Percentiles rank a stretch among this genome's conserved stretches.
Evolutionary conservation across 129 eudicot genomes (phyloP).

Genomic region (Arctium minus): DNA sequence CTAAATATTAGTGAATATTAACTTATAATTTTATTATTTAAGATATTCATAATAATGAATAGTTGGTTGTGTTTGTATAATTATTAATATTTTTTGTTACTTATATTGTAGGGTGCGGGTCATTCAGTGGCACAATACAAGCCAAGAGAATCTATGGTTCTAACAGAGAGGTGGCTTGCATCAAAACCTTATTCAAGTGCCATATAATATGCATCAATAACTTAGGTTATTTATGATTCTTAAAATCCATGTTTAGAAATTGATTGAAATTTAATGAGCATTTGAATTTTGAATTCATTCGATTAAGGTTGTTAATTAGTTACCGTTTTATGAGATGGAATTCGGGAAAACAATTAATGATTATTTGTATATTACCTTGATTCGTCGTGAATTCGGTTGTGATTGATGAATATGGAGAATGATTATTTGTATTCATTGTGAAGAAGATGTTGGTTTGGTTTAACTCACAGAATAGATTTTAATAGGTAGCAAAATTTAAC

Average conservation of each 20-base stretch:
- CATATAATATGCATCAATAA: slow-evolving; percentile 8
- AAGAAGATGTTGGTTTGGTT: neutral
- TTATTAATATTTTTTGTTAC: neutral
- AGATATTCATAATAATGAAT: neutral
- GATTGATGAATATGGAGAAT: neutral
- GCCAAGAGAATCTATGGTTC: slow-evolving; percentile 28
- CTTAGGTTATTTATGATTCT: neutral
- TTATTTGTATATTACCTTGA: neutral
- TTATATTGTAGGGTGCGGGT: slow-evolving; percentile 29
- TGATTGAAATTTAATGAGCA: neutral
- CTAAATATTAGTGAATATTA: neutral
- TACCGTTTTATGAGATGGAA: neutral
- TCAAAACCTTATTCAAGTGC: slow-evolving; percentile 16
- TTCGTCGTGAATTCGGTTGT: no score
- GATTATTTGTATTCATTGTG: neutral
- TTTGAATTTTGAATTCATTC: neutral
- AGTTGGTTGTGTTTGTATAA: neutral
- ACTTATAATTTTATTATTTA: no score
- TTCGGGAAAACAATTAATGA: neutral
- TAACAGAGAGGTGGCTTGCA: slow-evolving; percentile 32
- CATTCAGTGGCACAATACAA: slow-evolving; percentile 39
- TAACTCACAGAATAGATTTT: neutral
- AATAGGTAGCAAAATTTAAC: no score
- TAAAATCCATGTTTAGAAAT: slow-evolving; percentile 6
- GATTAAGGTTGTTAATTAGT: neutral